Base-by-base conservation (phyloP, 2,329 filamentous ascomycete species). In the Coniella vitis region DNA sequence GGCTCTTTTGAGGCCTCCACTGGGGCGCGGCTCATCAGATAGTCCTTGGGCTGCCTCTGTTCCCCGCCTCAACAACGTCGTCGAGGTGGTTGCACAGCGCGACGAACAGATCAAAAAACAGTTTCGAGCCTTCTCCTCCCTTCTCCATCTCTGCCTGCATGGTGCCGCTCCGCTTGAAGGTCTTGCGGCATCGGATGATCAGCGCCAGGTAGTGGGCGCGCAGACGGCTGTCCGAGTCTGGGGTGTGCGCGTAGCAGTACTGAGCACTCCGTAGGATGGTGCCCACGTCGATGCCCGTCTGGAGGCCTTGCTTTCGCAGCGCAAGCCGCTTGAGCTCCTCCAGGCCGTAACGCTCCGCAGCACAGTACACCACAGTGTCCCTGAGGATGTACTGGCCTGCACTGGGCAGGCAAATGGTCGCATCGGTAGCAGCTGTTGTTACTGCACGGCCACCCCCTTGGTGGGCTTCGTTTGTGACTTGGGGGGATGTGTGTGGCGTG, bases 91-190 rank as follows among this genome's bases (percentile, higher is more conserved):
- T 96, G 78, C 89, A 95, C 85, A 96, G 87, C 63, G 90, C 90
- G 66, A 96, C 90, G 69, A 96, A 97, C 70, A 97, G 76, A 78
- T 96, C 90, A 74, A 97, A 97, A 79, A 93, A 96, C 73, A 96
- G 78, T 78, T 90, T 90, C 72, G 81, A 78, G 63, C 78, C 63
- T 57, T 62, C 61, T 59, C 73, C 90, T 68, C 90, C 90, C 69
- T 83, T 83, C 76, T 95, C 88, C 90, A 97, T 96, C 76, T 96
- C 90, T 74, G 87, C 85, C 79, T 96, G 90, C 90, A 96, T 95
- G 70, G 90, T 96, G 71, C 90, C 90, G 75, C 90, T 95, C 72
- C 87, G 84, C 84, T 95, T 96, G 71, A 97, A 96, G 63, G 89
- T 95, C 76, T 90, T 90, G 69, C 91, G 88, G 78, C 87, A 91